These are phyloP conservation scores for Fusarium subtropicale DNA, from an alignment of 2,329 filamentous ascomycete species.

Conservation along the genomic window DNA sequence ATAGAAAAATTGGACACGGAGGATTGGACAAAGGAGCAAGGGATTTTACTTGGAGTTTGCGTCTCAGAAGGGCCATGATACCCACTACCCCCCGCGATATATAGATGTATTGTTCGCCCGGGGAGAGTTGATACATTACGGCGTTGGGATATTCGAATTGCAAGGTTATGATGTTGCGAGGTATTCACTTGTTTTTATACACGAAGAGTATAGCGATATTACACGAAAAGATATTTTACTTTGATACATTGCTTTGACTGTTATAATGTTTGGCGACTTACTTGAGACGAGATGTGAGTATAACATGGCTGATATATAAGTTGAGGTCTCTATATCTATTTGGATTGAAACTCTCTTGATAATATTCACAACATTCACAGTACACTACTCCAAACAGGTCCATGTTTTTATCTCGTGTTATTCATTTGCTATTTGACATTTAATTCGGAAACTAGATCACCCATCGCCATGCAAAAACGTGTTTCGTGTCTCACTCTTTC, in stretches of 20 bases:
- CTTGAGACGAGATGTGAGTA: too few relatives aligned
- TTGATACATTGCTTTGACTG: neutral
- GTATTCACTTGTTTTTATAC: slow-evolving; percentile 14
- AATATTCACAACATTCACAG: neutral
- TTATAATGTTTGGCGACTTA: too few relatives aligned
- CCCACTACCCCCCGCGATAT: slow-evolving; percentile 35
- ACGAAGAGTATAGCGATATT: slow-evolving; percentile 2
- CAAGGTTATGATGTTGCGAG: slow-evolving; percentile 9
- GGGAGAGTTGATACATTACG: slow-evolving; percentile 41
- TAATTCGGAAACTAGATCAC: slow-evolving; percentile 18
- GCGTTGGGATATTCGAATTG: slow-evolving; percentile 35
- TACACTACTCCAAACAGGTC: slow-evolving; percentile 1
- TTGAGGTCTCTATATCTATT: neutral
- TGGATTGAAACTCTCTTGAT: too few relatives aligned
- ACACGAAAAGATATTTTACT: neutral
- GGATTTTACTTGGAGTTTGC: slow-evolving; percentile 39
- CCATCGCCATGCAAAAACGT: slow-evolving; percentile 29
- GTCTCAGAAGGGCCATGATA: slow-evolving; percentile 48
- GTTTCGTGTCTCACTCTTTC: slow-evolving; percentile 17
- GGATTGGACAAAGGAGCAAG: slow-evolving; percentile 36
- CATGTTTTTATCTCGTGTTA: neutral
- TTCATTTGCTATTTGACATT: slow-evolving; percentile 6
- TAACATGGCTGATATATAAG: too few relatives aligned
- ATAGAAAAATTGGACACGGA: slow-evolving; percentile 42
- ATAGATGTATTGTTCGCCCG: slow-evolving; percentile 15